Evolutionary conservation across 2,329 filamentous ascomycete genomes (phyloP).

Genomic region (Nothophoma quercina): DNA sequence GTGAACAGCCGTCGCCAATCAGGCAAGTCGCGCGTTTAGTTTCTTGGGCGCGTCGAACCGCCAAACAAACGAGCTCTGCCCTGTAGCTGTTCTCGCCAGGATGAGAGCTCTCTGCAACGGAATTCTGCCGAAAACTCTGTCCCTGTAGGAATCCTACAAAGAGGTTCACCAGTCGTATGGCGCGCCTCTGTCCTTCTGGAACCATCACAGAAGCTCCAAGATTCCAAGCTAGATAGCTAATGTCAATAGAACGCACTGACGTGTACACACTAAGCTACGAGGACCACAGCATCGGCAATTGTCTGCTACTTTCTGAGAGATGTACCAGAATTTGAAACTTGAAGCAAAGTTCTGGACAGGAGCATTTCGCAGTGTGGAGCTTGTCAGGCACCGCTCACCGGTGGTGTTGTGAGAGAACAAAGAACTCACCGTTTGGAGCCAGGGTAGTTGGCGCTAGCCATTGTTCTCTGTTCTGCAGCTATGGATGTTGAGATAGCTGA

Average conservation of each 20-base stretch:
- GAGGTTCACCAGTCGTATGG: not conserved
- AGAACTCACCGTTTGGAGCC: not conserved
- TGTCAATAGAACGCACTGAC: constrained; percentile 5
- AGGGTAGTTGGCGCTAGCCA: constrained; percentile 4
- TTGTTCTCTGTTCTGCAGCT: constrained; percentile 1
- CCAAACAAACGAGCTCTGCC: constrained; percentile 4
- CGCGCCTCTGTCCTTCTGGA: not conserved
- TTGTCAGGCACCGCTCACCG: constrained; percentile 6
- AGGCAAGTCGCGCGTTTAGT: constrained; percentile 3
- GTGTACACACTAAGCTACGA: not conserved
- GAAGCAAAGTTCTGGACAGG: not conserved
- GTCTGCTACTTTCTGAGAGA: not conserved
- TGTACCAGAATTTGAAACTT: constrained; percentile 4
- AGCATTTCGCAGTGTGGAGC: constrained; percentile 1
- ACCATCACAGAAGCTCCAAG: constrained; percentile 3
- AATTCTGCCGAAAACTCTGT: not conserved
- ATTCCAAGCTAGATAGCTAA: not conserved
- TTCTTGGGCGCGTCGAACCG: not conserved
- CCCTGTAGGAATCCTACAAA: not conserved
- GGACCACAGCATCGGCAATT: not conserved
- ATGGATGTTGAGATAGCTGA: not conserved
- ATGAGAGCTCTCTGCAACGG: not conserved
- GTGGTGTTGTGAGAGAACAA: not conserved
- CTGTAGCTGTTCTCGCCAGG: constrained; percentile 5
- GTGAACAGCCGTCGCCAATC: constrained; percentile 11